phyloP scores from a whole-genome alignment of 805 yeast genomes.

The Cyberlindnera maritima region DNA sequence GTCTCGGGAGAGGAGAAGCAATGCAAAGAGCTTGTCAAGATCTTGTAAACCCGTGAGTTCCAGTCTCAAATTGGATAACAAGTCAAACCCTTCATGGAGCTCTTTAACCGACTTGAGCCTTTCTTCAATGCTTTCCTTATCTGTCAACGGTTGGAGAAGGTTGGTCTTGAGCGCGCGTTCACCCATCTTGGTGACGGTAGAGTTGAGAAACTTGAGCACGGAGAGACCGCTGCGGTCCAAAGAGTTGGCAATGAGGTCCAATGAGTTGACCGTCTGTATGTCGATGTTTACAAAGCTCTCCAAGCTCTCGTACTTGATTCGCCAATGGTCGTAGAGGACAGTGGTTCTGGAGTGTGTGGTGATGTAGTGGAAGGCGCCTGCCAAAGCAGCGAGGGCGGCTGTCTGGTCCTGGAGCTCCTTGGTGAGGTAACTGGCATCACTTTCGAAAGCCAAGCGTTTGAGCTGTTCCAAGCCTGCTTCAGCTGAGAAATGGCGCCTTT shows the following conservation, averaged over 20 bases:
- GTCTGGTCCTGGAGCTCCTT: conserved; percentile 30
- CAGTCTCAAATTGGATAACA: conserved; percentile 19
- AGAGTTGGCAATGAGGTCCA: conserved; percentile 39
- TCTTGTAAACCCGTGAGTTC: conserved; percentile 35
- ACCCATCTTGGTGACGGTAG: conserved; percentile 47
- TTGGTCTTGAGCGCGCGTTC: conserved; percentile 38
- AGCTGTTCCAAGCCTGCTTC: too few relatives aligned
- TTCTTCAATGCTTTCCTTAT: conserved; percentile 32
- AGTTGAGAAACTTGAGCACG: conserved; percentile 36
- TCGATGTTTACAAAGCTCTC: conserved; percentile 43
- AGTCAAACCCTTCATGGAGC: conserved; percentile 7
- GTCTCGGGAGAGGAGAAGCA: conserved; percentile 30
- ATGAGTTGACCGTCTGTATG: conserved; percentile 25
- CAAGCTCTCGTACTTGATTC: conserved; percentile 36
- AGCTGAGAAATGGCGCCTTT: conserved; percentile 3
- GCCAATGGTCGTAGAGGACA: conserved; percentile 28
- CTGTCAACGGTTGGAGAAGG: conserved; percentile 47
- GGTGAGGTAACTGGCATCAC: conserved; percentile 13
- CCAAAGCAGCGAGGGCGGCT: conserved; percentile 32
- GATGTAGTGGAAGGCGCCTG: conserved; percentile 32
- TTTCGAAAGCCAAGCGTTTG: too few relatives aligned
- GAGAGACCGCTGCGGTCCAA: conserved; percentile 30
- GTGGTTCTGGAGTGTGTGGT: conserved; percentile 12
- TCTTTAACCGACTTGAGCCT: conserved; percentile 38
- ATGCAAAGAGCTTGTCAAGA: conserved; percentile 39